Evolutionary conservation across 78 protist species (phyloP).

Genomic region (Dictyostelium citrinum): DNA sequence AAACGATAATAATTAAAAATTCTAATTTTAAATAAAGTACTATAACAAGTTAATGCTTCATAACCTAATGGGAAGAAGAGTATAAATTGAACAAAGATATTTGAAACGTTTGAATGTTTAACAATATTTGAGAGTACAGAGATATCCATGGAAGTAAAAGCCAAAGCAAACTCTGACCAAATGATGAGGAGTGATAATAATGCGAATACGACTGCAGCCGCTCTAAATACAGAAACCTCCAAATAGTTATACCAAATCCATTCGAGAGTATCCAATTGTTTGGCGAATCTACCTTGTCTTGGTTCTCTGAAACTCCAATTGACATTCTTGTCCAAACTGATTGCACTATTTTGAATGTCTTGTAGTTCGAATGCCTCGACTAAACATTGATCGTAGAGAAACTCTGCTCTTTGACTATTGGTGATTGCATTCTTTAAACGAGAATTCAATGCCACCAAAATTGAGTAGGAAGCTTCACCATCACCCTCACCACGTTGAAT

Average conservation of each 20-base stretch:
- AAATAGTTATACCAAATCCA: constrained; percentile 73
- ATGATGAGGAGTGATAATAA: not conserved
- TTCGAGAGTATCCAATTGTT: not conserved
- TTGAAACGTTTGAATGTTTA: constrained; percentile 25
- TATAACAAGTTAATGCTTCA: constrained; percentile 35
- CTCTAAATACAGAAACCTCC: not conserved
- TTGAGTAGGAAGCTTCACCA: constrained; percentile 10
- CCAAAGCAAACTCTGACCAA: constrained; percentile 63
- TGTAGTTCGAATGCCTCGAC: constrained; percentile 58
- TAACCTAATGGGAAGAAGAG: constrained; percentile 69
- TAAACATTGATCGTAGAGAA: constrained; percentile 30
- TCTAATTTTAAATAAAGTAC: constrained; percentile 55
- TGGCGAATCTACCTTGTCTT: constrained; percentile 51
- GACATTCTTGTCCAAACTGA: not conserved
- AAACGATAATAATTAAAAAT: constrained; percentile 74
- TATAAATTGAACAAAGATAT: constrained; percentile 18
- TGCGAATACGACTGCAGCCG: constrained; percentile 4
- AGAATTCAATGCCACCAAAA: constrained; percentile 37
- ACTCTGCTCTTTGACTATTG: constrained; percentile 5
- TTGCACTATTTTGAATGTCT: constrained; percentile 32
- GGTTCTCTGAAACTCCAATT: constrained; percentile 51
- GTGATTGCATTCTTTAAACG: constrained; percentile 1
- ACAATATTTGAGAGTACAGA: constrained; percentile 51
- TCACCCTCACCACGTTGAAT: constrained; percentile 49
- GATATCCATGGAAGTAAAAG: not conserved